These are phyloP conservation scores for Candida stauntonica DNA, from an alignment of 805 yeast species.

Conservation along the genomic window DNA sequence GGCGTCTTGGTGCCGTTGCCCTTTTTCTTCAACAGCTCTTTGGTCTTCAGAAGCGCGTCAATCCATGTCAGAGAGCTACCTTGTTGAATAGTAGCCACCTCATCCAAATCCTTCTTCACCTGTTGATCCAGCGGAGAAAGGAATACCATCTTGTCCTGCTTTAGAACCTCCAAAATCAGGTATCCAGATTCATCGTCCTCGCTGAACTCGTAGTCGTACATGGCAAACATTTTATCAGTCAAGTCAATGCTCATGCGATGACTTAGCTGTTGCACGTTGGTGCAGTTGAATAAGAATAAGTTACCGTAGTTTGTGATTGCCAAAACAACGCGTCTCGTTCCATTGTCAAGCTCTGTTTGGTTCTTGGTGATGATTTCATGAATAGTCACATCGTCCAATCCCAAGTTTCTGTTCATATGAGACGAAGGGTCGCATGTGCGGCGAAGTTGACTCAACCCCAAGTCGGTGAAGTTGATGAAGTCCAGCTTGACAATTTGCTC, in stretches of 20 bases:
- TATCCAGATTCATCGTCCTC: conserved; percentile 55
- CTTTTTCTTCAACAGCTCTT: conserved; percentile 42
- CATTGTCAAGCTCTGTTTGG: conserved; percentile 17
- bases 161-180: conserved; percentile 57
- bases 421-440: conserved; percentile 19
- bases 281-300: conserved; percentile 27
- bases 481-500: conserved; percentile 25
- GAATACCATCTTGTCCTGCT: conserved; percentile 53
- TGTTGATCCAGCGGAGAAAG: conserved; percentile 35
- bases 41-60: conserved; percentile 62
- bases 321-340: conserved; percentile 27
- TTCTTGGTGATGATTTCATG: conserved; percentile 30
- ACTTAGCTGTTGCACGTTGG: conserved; percentile 15
- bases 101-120: conserved; percentile 18
- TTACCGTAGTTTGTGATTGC: conserved; percentile 32
- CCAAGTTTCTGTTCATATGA: conserved; percentile 2
- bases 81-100: conserved; percentile 31
- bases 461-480: conserved; percentile 20
- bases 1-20: conserved; percentile 4
- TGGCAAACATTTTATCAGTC: conserved; percentile 54
- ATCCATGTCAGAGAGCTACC: conserved; percentile 61
- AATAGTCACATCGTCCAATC: conserved; percentile 29
- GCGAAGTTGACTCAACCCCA: conserved; percentile 13
- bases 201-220: conserved; percentile 78
- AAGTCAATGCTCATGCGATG: conserved; percentile 35